Evolutionary conservation across 371 early-diverging fungal genomes (phyloP).

Genomic region (Mortierella sp.): DNA sequence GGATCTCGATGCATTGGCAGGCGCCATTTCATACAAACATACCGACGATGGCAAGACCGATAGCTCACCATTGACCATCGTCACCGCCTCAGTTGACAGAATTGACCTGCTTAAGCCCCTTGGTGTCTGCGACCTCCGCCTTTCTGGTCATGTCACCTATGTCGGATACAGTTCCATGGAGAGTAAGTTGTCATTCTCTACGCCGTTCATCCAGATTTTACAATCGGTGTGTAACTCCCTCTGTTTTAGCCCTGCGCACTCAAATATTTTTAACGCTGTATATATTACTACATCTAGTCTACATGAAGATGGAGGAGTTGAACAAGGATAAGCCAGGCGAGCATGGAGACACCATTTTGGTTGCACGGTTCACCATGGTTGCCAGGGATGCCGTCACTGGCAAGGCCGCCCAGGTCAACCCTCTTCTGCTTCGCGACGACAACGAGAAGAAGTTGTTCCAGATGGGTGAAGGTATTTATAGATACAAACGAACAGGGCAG

Average conservation of each 20-base stretch:
- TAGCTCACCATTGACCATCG: conserved; percentile 79
- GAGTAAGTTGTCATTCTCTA: conserved; percentile 19
- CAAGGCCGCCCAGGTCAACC: conserved; percentile 83
- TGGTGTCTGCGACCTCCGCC: conserved; percentile 77
- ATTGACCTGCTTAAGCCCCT: conserved; percentile 83
- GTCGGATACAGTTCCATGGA: conserved; percentile 97
- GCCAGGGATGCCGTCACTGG: conserved; percentile 83
- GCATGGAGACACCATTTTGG: conserved; percentile 72
- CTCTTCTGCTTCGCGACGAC: conserved; percentile 78
- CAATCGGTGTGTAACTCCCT: neutral
- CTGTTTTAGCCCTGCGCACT: neutral
- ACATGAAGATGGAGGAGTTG: conserved; percentile 79
- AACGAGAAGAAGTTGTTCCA: conserved; percentile 81
- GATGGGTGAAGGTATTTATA: conserved; percentile 68
- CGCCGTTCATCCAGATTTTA: too few species aligned
- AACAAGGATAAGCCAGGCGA: conserved; percentile 25
- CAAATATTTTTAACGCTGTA: neutral
- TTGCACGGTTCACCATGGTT: conserved; percentile 96
- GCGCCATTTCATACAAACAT: conserved; percentile 85
- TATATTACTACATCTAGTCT: conserved; percentile 57
- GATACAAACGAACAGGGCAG: too few species aligned
- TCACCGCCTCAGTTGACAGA: conserved; percentile 93
- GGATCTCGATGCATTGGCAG: conserved; percentile 91
- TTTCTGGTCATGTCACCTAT: conserved; percentile 86
- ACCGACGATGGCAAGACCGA: conserved; percentile 73